Conservation (phyloP, 2,329 filamentous ascomycete genomes). For the Aspergillus arachidicola region DNA sequence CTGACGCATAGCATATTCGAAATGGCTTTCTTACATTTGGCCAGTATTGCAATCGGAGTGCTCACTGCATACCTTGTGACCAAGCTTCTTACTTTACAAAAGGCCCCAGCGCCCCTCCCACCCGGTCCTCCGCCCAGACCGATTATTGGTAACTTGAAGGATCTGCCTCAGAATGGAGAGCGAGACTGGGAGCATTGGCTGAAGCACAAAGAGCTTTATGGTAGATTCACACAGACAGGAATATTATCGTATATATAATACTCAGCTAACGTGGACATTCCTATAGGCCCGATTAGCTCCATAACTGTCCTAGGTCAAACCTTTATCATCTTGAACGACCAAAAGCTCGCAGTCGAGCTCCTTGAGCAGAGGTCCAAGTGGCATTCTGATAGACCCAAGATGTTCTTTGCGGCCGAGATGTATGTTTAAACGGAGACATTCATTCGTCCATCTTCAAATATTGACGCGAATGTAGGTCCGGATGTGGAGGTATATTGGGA, state of each 20-base stretch:
- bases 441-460: background rate
- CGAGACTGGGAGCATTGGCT: background rate
- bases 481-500: conserved; percentile 41
- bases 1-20: background rate
- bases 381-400: conserved; percentile 19
- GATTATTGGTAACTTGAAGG: background rate
- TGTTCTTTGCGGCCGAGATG: conserved; percentile 33
- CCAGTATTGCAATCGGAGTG: background rate
- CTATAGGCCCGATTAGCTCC: background rate
- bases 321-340: background rate
- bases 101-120: background rate
- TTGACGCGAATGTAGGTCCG: conserved; percentile 21
- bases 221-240: background rate
- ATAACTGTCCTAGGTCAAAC: background rate
- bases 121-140: background rate
- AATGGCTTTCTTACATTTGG: background rate
- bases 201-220: background rate
- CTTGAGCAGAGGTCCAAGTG: background rate
- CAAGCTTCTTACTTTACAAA: background rate
- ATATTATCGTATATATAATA: background rate
- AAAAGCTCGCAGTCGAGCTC: background rate
- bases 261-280: background rate
- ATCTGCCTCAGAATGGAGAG: background rate
- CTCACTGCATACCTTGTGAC: background rate
- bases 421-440: conserved; percentile 18